phyloP scores from a whole-genome alignment of 2,329 filamentous ascomycete species.

The Sordariomycetes sp. region DNA sequence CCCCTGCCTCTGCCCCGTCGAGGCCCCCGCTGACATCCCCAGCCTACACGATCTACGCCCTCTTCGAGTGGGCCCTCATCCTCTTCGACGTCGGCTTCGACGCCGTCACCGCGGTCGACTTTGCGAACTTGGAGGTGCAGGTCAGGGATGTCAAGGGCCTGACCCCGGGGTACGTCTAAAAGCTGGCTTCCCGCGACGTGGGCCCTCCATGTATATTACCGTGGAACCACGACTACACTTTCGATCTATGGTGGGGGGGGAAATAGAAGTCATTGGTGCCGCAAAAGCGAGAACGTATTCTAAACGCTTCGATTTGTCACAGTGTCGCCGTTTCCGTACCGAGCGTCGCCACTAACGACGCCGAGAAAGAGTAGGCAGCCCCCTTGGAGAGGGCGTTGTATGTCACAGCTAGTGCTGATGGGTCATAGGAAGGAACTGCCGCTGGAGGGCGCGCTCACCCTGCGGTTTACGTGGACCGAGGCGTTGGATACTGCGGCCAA shows the following conservation, averaged over 20 bases:
- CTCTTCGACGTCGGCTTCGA: constrained; percentile 95
- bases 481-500: constrained; percentile 76
- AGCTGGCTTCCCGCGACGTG: constrained; percentile 65
- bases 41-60: constrained; percentile 97
- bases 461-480: constrained; percentile 62
- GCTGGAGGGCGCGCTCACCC: constrained; percentile 57
- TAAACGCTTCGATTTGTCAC: not conserved
- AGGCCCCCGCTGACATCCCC: not conserved
- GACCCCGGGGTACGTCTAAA: constrained; percentile 94
- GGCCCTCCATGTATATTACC: constrained; percentile 2
- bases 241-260: not conserved
- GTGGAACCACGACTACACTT: not conserved
- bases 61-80: constrained; percentile 95
- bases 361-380: not conserved
- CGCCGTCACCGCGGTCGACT: constrained; percentile 87
- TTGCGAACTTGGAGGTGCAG: constrained; percentile 76
- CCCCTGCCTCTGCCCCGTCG: not conserved
- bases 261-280: not conserved
- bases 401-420: not conserved
- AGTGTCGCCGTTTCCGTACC: not conserved
- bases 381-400: not conserved
- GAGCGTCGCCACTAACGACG: not conserved
- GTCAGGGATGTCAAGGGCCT: constrained; percentile 81
- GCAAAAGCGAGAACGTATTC: not conserved
- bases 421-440: constrained; percentile 60